A percentile compares a stretch with the other conserved stretches of the same genome.
Conservation (phyloP, 805 yeast genomes). For the Saccharomycopsis sp. region DNA sequence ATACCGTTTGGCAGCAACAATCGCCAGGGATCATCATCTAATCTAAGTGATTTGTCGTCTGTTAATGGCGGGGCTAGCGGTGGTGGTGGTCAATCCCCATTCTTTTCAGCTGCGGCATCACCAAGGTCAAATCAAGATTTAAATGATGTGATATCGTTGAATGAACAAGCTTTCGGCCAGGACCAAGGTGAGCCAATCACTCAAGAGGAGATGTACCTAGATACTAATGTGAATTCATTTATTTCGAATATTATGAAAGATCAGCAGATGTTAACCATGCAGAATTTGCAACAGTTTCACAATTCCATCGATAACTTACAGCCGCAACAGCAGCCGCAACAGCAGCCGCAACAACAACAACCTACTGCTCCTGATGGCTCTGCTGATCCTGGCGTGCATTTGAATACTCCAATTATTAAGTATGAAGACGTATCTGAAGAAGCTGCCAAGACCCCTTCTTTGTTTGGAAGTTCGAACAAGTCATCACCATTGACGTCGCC, state of each 20-base stretch:
- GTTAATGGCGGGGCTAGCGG: no score
- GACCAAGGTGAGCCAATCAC: constrained; percentile 1
- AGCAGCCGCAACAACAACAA: background rate
- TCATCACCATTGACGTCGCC: constrained; percentile 33
- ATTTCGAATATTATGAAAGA: background rate
- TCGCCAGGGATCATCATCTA: constrained; percentile 11
- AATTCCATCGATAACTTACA: background rate
- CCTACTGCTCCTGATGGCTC: background rate
- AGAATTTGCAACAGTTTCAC: constrained; percentile 13
- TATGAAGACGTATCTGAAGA: constrained; percentile 27
- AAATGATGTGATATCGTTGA: constrained; percentile 9
- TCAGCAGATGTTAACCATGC: constrained; percentile 6
- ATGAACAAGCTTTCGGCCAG: no score
- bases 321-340: background rate
- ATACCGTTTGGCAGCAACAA: constrained; percentile 3
- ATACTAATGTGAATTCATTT: background rate
- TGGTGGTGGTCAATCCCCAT: constrained; percentile 12
- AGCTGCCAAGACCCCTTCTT: constrained; percentile 45
- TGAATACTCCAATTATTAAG: constrained; percentile 6
- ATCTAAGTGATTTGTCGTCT: constrained; percentile 15
- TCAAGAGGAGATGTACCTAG: background rate
- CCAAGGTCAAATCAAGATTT: constrained; percentile 15
- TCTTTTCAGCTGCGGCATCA: constrained; percentile 11
- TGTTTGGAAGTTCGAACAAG: constrained; percentile 43
- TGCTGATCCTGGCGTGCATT: background rate